Evolutionary conservation across 164 flowering plant genomes (phyloP), one percentile per base, ranked within the genome.

Genomic region (Stephania cephalantha): DNA sequence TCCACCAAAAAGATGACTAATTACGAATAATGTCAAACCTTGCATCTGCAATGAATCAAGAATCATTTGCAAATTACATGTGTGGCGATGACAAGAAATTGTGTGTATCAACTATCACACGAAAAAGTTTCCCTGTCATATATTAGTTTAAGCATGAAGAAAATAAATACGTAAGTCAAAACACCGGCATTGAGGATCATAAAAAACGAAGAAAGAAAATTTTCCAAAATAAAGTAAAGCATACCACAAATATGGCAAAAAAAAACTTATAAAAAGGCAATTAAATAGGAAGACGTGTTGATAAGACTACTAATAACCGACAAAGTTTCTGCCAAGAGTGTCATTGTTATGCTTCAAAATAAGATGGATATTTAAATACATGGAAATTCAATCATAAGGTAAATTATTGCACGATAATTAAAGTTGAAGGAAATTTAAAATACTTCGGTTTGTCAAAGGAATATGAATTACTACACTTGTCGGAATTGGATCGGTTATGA

Each of bases 21-120:
- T n/a, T n/a, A n/a, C n/a, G n/a, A n/a, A n/a, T n/a, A n/a, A n/a
- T n/a, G 69, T 73, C 76, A 86, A 89, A 76, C 88, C 74, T 25
- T 81, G 83, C 71, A 85, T 70, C 92, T 90, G 78, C 53, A 42
- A 78, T 25, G 55, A 69, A 7, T 66, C 20, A 66, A 50, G 0
- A 58, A 35, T 50, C 52, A 18, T 10, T 69, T 66, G 0, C 20
- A 71, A 52, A 64, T 22, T 7, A 73, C 8, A 73, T 66, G 25
- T 44, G 58, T 31, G 66, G 6, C 20, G 18, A 73, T 15, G 64
- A 31, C 30, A n/a, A 50, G 22, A 22, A 20, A 20, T 52, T 9
- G 46, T 9, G 46, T 11, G 65, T 10, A 20, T 2, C 45, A 2
- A 31, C 18, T 68, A 11, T 18, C 70, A 29, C 12, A 30, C 17